Evolutionary conservation across 306 rosid genomes (phyloP).

Genomic region (Prunus salicina): DNA sequence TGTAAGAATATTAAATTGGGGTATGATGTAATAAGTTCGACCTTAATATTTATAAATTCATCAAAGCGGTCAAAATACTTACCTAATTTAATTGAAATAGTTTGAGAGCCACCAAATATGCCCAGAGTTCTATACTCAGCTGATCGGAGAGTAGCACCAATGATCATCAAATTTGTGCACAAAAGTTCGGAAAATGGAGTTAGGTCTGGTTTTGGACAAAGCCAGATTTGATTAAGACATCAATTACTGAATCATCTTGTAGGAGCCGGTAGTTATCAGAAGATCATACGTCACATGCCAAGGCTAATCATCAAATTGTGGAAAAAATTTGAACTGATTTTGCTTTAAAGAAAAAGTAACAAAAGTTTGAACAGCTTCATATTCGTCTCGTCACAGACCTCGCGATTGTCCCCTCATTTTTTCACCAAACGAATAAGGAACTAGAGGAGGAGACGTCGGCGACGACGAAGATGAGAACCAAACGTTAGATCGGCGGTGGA

Average conservation of each 20-base stretch:
- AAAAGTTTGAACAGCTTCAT: not conserved
- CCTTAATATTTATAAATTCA: no score
- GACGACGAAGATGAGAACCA: not conserved
- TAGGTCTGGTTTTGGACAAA: not conserved
- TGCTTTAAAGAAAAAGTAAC: not conserved
- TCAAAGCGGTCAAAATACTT: no score
- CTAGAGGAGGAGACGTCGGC: not conserved
- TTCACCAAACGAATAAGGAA: not conserved
- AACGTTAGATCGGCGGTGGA: not conserved
- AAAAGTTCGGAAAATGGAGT: not conserved
- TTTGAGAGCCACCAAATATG: no score
- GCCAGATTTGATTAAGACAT: slow-evolving; percentile 3
- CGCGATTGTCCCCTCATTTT: no score
- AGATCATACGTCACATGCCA: not conserved
- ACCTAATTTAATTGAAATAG: no score
- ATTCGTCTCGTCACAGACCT: no score
- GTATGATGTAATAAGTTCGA: no score
- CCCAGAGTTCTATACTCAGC: not conserved
- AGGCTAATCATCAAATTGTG: not conserved
- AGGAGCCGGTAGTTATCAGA: not conserved
- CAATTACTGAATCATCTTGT: not conserved
- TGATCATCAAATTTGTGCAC: not conserved
- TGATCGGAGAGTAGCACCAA: not conserved
- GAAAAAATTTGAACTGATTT: not conserved
- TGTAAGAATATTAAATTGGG: no score